phyloP scores from a whole-genome alignment of 2,329 filamentous ascomycete species.

The Phialophora tarda region DNA sequence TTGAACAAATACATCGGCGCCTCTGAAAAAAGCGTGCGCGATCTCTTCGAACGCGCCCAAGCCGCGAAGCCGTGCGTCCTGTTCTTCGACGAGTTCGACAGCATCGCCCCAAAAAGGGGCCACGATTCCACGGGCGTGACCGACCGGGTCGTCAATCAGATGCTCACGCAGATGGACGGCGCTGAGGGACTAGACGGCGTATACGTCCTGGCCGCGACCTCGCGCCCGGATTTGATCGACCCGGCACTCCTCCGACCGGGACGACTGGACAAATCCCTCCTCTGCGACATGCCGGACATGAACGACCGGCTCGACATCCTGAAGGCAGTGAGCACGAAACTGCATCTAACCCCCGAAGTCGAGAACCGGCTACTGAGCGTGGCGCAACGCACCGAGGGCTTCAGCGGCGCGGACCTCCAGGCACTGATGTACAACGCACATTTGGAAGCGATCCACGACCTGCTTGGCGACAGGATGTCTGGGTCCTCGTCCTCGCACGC shows the following conservation, averaged over 20 bases:
- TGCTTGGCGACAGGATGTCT: conserved; percentile 65
- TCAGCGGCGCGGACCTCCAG: conserved; percentile 92
- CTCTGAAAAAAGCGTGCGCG: conserved; percentile 92
- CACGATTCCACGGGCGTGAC: conserved; percentile 99
- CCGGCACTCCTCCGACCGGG: conserved; percentile 90
- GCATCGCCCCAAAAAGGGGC: conserved; percentile 93
- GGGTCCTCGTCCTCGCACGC: conserved; percentile 20
- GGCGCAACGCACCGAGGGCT: conserved; percentile 80
- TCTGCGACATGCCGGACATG: conserved; percentile 83
- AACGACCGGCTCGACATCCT: conserved; percentile 90
- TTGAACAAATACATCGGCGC: conserved; percentile 99
- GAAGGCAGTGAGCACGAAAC: conserved; percentile 77
- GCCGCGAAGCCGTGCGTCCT: conserved; percentile 91
- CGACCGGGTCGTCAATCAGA: conserved; percentile 95
- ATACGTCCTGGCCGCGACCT: conserved; percentile 94
- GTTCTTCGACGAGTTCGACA: conserved; percentile 99
- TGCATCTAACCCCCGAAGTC: conserved; percentile 73
- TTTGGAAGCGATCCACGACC: conserved; percentile 93
- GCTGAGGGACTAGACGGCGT: conserved; percentile 93
- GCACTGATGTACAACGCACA: conserved; percentile 96
- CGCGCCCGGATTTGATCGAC: conserved; percentile 91
- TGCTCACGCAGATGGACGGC: conserved; percentile 98
- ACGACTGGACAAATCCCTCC: conserved; percentile 86
- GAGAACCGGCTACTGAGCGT: conserved; percentile 71
- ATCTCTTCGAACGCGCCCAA: conserved; percentile 89